phyloP scores from a whole-genome alignment of 2,329 filamentous ascomycete genomes.

The Aspergillus udagawae region DNA sequence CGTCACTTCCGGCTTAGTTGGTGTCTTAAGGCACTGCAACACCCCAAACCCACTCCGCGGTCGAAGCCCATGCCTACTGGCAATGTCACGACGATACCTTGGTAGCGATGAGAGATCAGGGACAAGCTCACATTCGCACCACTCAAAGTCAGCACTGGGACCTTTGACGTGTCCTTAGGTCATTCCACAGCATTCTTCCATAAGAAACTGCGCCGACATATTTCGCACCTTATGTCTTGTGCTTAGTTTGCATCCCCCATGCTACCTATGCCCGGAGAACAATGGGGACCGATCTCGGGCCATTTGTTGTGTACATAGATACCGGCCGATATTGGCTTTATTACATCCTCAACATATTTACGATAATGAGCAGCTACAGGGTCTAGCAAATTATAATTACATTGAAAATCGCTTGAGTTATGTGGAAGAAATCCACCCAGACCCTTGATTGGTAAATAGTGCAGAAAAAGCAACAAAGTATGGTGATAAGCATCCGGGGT shows the following conservation, averaged over 20 bases:
- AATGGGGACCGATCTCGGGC: background rate
- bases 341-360: background rate
- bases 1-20: background rate
- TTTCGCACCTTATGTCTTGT: background rate
- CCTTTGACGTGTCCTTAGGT: background rate
- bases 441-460: background rate
- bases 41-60: background rate
- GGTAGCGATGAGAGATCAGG: background rate
- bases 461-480: background rate
- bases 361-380: background rate
- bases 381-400: background rate
- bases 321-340: background rate
- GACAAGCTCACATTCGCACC: background rate
- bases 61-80: background rate
- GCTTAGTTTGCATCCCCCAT: background rate
- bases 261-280: background rate
- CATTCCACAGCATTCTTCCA: background rate
- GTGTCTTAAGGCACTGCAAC: background rate
- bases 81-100: background rate
- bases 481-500: conserved; percentile 6
- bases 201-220: background rate
- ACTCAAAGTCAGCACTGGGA: background rate
- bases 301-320: background rate
- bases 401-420: background rate
- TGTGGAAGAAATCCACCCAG: background rate